Percentiles rank a stretch among this genome's conserved stretches.
These are phyloP conservation scores for Endoconidiophora polonica DNA, from an alignment of 2,329 filamentous ascomycete genomes.

Conservation along the genomic window DNA sequence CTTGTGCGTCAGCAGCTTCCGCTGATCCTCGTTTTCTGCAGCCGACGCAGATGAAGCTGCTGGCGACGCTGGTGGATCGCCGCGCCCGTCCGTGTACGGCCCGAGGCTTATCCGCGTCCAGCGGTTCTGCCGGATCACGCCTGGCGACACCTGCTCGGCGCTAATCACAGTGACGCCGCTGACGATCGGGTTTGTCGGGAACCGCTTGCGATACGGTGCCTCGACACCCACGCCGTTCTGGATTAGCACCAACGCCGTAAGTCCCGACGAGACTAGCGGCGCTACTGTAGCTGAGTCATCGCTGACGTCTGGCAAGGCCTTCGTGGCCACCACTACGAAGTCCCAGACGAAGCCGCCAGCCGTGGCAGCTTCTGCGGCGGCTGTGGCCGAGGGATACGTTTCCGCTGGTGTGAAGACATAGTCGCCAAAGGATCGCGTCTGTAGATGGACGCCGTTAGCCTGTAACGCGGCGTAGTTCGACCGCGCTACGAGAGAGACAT, in stretches of 20 bases:
- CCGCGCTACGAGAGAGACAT: slow-evolving; percentile 54
- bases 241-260: slow-evolving; percentile 46
- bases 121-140: slow-evolving; percentile 50
- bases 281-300: slow-evolving; percentile 45
- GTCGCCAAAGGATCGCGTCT: slow-evolving; percentile 49
- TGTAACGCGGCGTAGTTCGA: slow-evolving; percentile 54
- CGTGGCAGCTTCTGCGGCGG: slow-evolving; percentile 26
- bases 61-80: slow-evolving; percentile 12
- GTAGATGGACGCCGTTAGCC: slow-evolving; percentile 42
- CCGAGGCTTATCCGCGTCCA: slow-evolving; percentile 60
- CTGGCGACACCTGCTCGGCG: slow-evolving; percentile 47
- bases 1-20: slow-evolving; percentile 18
- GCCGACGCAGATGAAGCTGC: not conserved
- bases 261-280: slow-evolving; percentile 35
- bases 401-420: slow-evolving; percentile 46
- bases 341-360: slow-evolving; percentile 24
- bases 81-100: slow-evolving; percentile 39
- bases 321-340: slow-evolving; percentile 54
- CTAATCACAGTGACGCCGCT: slow-evolving; percentile 54
- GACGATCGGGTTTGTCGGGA: slow-evolving; percentile 42
- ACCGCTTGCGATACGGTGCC: slow-evolving; percentile 44
- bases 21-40: slow-evolving; percentile 4
- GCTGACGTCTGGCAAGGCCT: slow-evolving; percentile 47
- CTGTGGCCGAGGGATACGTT: slow-evolving; percentile 43
- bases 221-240: slow-evolving; percentile 60